A percentile compares a stretch with the other conserved stretches of the same genome.
These are phyloP conservation scores for Aspergillus aculeatus DNA, from an alignment of 2,329 filamentous ascomycete species.

Conservation along the genomic window DNA sequence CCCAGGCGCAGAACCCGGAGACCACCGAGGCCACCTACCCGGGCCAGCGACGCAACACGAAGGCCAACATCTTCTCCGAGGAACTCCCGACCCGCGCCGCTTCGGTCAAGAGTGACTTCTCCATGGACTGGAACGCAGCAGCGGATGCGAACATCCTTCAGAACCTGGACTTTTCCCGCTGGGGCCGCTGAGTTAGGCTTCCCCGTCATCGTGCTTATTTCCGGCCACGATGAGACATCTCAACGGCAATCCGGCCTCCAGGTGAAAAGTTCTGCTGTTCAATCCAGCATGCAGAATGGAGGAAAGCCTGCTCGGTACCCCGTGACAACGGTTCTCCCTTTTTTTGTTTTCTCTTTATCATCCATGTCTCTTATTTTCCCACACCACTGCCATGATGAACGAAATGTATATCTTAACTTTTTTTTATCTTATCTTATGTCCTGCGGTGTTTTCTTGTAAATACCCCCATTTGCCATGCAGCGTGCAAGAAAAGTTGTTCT, in stretches of 20 bases:
- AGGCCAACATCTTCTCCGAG: constrained; percentile 39
- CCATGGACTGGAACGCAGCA: constrained; percentile 38
- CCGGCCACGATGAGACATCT: background rate
- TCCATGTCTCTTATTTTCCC: background rate
- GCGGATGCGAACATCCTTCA: constrained; percentile 40
- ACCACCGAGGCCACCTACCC: constrained; percentile 33
- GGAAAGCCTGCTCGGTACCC: background rate
- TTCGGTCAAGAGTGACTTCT: constrained; percentile 35
- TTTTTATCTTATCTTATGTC: background rate
- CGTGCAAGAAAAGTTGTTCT: constrained; percentile 23
- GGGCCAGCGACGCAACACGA: constrained; percentile 38
- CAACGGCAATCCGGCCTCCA: background rate
- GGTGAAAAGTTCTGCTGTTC: background rate
- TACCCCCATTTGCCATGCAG: constrained; percentile 17
- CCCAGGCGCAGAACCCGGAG: constrained; percentile 30
- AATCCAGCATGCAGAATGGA: background rate
- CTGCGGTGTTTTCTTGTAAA: constrained; percentile 16
- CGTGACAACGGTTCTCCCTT: background rate
- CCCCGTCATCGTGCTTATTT: too few relatives aligned
- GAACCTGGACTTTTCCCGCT: constrained; percentile 45
- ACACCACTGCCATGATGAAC: constrained; percentile 9
- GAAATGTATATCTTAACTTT: constrained; percentile 15
- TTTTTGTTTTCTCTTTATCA: background rate
- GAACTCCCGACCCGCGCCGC: constrained; percentile 32
- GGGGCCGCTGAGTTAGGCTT: constrained; percentile 32